A percentile compares a stretch with the other conserved stretches of the same genome.
phyloP scores from a whole-genome alignment of 225 moss, liverwort and hornwort species.

The Pseudisothecium myosuroides region DNA sequence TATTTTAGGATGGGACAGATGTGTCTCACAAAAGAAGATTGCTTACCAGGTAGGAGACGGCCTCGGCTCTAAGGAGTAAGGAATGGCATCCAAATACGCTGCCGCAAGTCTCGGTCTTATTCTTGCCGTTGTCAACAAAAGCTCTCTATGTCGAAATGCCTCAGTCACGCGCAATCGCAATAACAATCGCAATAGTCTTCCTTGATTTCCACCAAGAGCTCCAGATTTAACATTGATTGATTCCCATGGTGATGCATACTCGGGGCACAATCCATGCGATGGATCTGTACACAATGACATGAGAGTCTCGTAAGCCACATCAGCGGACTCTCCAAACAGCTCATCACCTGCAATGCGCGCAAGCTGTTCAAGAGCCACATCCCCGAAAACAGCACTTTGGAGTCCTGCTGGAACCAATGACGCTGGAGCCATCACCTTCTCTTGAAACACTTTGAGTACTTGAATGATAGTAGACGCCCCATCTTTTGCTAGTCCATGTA shows the following conservation, averaged over 20 bases:
- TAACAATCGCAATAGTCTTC: slow-evolving; percentile 73
- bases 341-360: slow-evolving; percentile 74
- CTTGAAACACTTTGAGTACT: slow-evolving; percentile 65
- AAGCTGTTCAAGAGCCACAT: slow-evolving; percentile 90
- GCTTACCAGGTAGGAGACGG: slow-evolving; percentile 90
- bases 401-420: slow-evolving; percentile 83
- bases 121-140: slow-evolving; percentile 64
- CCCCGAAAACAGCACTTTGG: slow-evolving; percentile 89
- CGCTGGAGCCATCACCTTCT: slow-evolving; percentile 77
- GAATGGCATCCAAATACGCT: slow-evolving; percentile 79
- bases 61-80: slow-evolving; percentile 86
- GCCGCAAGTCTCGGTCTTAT: slow-evolving; percentile 70
- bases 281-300: slow-evolving; percentile 85
- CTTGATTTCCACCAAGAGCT: slow-evolving; percentile 74
- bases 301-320: slow-evolving; percentile 71
- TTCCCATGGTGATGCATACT: slow-evolving; percentile 46
- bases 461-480: slow-evolving; percentile 50
- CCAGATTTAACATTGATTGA: slow-evolving; percentile 25
- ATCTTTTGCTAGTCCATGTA: slow-evolving; percentile 83
- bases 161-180: slow-evolving; percentile 74
- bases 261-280: slow-evolving; percentile 89
- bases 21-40: not conserved
- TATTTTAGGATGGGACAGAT: not conserved
- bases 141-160: slow-evolving; percentile 59
- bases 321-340: slow-evolving; percentile 45